Conservation (phyloP, 2,329 filamentous ascomycete species). For the Coniella lustricola region DNA sequence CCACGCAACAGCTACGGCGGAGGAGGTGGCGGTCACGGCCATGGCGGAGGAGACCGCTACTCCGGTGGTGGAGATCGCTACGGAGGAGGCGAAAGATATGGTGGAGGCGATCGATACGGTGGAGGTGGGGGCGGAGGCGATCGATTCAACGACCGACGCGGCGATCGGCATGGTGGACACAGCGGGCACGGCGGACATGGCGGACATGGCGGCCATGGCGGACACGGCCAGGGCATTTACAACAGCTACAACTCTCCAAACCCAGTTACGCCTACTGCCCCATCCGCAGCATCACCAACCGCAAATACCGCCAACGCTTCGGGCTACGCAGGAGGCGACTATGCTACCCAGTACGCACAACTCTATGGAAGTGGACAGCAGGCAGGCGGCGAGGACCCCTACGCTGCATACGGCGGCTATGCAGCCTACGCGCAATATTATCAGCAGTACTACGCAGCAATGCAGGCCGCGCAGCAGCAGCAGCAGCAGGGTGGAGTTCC, state of each 20-base stretch:
- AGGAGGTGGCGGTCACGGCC: constrained; percentile 33
- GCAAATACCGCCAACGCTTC: constrained; percentile 35
- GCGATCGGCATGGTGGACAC: constrained; percentile 18
- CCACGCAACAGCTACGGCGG: constrained; percentile 55
- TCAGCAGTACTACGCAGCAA: constrained; percentile 59
- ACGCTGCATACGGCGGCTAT: constrained; percentile 87
- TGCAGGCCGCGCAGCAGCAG: constrained; percentile 37
- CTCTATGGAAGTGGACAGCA: constrained; percentile 52
- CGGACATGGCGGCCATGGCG: background rate
- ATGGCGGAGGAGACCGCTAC: constrained; percentile 29
- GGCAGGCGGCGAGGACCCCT: constrained; percentile 57
- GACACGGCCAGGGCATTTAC: constrained; percentile 27
- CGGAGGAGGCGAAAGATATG: constrained; percentile 30
- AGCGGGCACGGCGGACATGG: constrained; percentile 10
- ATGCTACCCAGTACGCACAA: constrained; percentile 74
- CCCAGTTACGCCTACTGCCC: constrained; percentile 1
- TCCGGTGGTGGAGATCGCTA: constrained; percentile 33
- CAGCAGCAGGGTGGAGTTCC: constrained; percentile 34
- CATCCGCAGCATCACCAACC: constrained; percentile 4
- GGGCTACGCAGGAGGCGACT: constrained; percentile 46
- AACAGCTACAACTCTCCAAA: constrained; percentile 19
- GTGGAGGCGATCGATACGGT: constrained; percentile 33
- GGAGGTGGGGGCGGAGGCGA: constrained; percentile 33
- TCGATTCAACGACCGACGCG: constrained; percentile 28
- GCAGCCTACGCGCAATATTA: constrained; percentile 68